These are phyloP conservation scores for Penicillium glabrum DNA, from an alignment of 2,329 filamentous ascomycete genomes.

Conservation along the genomic window DNA sequence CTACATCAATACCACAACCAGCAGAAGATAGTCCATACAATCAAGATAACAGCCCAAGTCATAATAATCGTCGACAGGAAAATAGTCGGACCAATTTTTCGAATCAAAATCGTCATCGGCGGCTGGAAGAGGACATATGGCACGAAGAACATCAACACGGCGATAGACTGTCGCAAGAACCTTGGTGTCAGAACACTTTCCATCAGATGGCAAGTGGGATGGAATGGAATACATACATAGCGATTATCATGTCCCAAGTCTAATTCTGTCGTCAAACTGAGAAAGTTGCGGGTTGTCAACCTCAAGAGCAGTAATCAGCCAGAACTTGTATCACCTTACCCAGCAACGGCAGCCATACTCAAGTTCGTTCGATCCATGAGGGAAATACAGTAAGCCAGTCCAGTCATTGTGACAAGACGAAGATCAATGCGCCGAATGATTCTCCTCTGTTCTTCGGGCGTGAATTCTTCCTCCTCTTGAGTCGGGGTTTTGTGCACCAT, in stretches of 20 bases:
- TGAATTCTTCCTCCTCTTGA: slow-evolving; percentile 20
- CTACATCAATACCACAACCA: too few relatives aligned
- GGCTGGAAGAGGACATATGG: slow-evolving; percentile 34
- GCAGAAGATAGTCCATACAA: slow-evolving; percentile 16
- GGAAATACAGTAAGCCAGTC: slow-evolving; percentile 70
- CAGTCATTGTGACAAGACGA: slow-evolving; percentile 62
- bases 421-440: slow-evolving; percentile 71
- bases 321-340: slow-evolving; percentile 34
- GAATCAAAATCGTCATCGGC: slow-evolving; percentile 30
- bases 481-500: neutral
- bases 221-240: slow-evolving; percentile 12
- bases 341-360: slow-evolving; percentile 66
- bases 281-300: neutral
- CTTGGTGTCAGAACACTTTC: neutral
- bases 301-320: slow-evolving; percentile 4
- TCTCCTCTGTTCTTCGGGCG: slow-evolving; percentile 58
- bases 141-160: slow-evolving; percentile 35
- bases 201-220: neutral
- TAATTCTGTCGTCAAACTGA: slow-evolving; percentile 18
- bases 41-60: slow-evolving; percentile 29
- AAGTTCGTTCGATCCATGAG: slow-evolving; percentile 80
- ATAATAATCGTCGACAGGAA: slow-evolving; percentile 31
- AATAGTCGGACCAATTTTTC: slow-evolving; percentile 30
- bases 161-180: slow-evolving; percentile 23
- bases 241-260: slow-evolving; percentile 13